Base-by-base conservation (phyloP, 1,139 yeast species). In the Candida neerlandica region DNA sequence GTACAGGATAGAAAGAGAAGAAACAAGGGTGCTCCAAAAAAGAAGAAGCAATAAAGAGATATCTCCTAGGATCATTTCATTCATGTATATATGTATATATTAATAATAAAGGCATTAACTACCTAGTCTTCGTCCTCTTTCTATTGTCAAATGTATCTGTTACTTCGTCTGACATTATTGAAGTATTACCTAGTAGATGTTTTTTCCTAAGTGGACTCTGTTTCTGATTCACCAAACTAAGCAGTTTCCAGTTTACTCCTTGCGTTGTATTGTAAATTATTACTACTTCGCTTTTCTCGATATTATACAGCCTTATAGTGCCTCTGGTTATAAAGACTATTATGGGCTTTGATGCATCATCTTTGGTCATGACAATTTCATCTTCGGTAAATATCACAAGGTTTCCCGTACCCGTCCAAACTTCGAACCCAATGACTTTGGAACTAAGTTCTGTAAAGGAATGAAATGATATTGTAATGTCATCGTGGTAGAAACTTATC, bases 1-100 rank as follows among this genome's bases (percentile, higher is more conserved):
- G 82, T 84, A 40, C 81, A 76, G 50, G 83, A 82, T 55, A 78
- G 89, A 69, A 86, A 85, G 77, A 85, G 87, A 80, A 86, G 96
- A 81, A 92, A 90, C 66, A 90, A 90, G 70, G 96, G 96, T 66
- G 95, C 96, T 18, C 97, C 96, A 58, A 83, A 86, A 75, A 90
- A 90, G 78, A 82, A 81, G 69, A 55, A 46, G 23, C 45, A 49
- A 60, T 43, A 21, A 42, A 44, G 16, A 33, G 27, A 23, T 23
- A 23, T 23, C 27, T 23, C 27, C 27, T 6, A 6, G 27, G 10
- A 23, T 42, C 51, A 46, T 48, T 47, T 50, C 44, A 50, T 30
- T 29, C 41, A 6, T 42, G 35, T 41, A 40, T 30, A 42, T 34
- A 40, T 33, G 12, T 14, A 33, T 14, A 33, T 30, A 10, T 16